A percentile compares a stretch with the other conserved stretches of the same genome.
Conservation (phyloP, 345 rosid genomes). For the Pugionium cornutum region DNA sequence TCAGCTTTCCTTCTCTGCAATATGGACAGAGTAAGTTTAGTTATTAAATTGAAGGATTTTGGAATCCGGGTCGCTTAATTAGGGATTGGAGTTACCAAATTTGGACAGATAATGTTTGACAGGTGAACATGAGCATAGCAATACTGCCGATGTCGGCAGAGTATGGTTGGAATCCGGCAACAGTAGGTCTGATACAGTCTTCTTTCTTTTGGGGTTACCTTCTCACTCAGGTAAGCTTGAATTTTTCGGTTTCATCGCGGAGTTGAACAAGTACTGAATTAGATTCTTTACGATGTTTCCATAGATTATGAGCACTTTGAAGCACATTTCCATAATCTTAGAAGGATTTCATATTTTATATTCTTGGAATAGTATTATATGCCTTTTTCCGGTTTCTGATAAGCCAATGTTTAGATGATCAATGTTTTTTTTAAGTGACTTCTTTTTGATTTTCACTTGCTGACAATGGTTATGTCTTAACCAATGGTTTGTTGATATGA, state of each 20-base stretch:
- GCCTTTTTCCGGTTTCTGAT: not conserved
- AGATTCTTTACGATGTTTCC: too few relatives aligned
- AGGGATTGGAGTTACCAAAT: conserved; percentile 29
- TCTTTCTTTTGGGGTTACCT: conserved; percentile 99
- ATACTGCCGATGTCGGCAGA: conserved; percentile 99
- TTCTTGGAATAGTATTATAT: not conserved
- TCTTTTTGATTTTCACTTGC: not conserved
- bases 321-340: not conserved
- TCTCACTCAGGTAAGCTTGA: conserved; percentile 69
- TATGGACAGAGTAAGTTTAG: conserved; percentile 77
- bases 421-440: not conserved
- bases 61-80: conserved; percentile 3
- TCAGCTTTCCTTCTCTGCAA: conserved; percentile 88
- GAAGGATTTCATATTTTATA: not conserved
- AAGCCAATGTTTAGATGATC: not conserved
- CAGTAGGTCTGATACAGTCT: conserved; percentile 90
- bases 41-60: not conserved
- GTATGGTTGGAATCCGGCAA: conserved; percentile 78
- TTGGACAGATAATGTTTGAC: conserved; percentile 40
- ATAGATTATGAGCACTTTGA: not conserved
- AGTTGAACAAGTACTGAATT: too few relatives aligned
- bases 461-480: not conserved
- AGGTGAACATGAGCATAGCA: conserved; percentile 98
- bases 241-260: too few relatives aligned
- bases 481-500: conserved; percentile 23